Evolutionary conservation across 106 monocot species (phyloP).

Genomic region (Triglochin maritima): DNA sequence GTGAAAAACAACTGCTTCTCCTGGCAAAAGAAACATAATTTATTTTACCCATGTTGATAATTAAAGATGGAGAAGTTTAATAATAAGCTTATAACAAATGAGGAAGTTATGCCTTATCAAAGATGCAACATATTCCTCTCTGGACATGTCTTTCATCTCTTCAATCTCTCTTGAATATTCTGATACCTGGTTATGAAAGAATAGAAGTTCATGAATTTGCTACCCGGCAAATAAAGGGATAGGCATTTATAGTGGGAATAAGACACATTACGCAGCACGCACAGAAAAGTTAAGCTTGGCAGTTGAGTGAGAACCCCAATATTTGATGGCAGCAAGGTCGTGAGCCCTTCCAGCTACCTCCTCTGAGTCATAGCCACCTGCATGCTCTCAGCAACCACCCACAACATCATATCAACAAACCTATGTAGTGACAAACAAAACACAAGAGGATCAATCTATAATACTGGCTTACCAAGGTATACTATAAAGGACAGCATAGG

Average conservation of each 20-base stretch:
- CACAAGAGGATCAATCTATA: neutral
- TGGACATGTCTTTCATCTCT: conserved; percentile 31
- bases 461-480: conserved; percentile 5
- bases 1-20: conserved; percentile 46
- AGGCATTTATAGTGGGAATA: neutral
- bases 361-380: conserved; percentile 15
- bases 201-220: neutral
- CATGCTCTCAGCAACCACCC: neutral
- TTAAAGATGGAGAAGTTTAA: neutral
- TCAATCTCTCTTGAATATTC: conserved; percentile 41
- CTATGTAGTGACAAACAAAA: neutral
- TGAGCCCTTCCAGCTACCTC: conserved; percentile 6
- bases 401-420: neutral
- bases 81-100: neutral
- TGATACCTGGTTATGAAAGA: conserved; percentile 17
- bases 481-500: neutral
- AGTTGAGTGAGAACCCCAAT: conserved; percentile 5
- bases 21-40: conserved; percentile 9
- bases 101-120: conserved; percentile 32
- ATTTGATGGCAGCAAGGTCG: conserved; percentile 11
- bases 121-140: conserved; percentile 39
- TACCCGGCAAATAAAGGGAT: neutral
- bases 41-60: neutral
- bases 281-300: neutral
- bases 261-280: neutral